Base-by-base conservation (phyloP, 345 rosid genomes). In the Arabis hirsuta region DNA sequence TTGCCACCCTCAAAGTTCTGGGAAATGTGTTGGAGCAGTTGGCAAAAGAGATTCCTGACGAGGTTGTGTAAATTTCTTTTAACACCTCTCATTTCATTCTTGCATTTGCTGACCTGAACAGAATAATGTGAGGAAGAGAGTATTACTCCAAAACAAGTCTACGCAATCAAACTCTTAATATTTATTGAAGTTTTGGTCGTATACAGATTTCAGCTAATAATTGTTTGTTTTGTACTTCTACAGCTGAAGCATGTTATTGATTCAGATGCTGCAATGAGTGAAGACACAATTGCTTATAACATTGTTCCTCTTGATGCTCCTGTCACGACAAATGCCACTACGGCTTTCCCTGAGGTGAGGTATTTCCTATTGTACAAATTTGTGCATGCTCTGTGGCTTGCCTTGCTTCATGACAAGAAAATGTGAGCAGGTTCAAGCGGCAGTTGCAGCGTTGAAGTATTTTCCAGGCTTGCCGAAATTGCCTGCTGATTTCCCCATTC, bases 221-320 rank as follows among this genome's bases (percentile, higher is more conserved):
- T 19, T 12, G 2, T 32, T 55, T 73, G 13, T 47, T 57, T 47
- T 76, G 48, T 51, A 27, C 59, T 76, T 77, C 76, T 78, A 81
- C 96, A 94, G 97, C 82, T 95, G 73, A 88, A 82, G 69, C 84
- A 77, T 71, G 72, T 90, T 77, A 95, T 95, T 76, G 96, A 95
- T 47, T 81, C 92, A 48, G 99, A 95, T 75, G 96, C 95, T 67
- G 85, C 90, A 36, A 89, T 95, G 99, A 89, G 96, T 2, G 96
- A 95, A 69, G 99, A 91, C 68, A 79, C 91, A 59, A 76, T 91
- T 80, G 96, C 96, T 32, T 95, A 89, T 75, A 95, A 95, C 70
- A 87, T 91, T 56, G 78, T 95, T 62, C 99, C 99, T 7, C 76
- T 95, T 71, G 99, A 95, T 74, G 84, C 84, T 81, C 88, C 85